These are phyloP conservation scores for Sporothrix euskadiensis DNA, from an alignment of 2,329 filamentous ascomycete species.

Conservation along the genomic window DNA sequence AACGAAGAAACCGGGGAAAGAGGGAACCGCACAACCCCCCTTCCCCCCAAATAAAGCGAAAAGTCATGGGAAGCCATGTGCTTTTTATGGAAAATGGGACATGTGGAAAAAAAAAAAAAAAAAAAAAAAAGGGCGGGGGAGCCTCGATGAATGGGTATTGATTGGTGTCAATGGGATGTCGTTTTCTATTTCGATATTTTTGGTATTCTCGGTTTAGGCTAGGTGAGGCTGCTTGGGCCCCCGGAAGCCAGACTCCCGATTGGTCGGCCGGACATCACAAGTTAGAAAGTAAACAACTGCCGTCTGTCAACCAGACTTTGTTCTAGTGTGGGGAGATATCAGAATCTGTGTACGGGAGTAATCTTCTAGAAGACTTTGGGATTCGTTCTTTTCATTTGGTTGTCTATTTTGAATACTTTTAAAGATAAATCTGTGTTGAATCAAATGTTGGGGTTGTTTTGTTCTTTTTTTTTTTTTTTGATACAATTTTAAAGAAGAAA, in stretches of 20 bases:
- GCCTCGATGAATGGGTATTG: neutral
- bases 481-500: too few relatives aligned
- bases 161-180: neutral
- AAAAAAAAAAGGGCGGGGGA: too few relatives aligned
- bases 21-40: neutral
- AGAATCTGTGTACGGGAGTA: neutral
- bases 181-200: neutral
- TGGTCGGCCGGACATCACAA: neutral
- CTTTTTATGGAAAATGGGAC: neutral
- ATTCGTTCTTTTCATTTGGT: too few relatives aligned
- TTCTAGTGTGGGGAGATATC: neutral
- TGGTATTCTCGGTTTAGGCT: neutral
- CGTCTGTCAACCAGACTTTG: neutral
- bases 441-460: too few relatives aligned
- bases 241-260: neutral
- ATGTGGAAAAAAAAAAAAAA: constrained; percentile 9
- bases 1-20: constrained; percentile 17
- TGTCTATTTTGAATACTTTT: too few relatives aligned
- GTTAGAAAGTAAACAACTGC: neutral
- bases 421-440: too few relatives aligned
- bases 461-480: too few relatives aligned
- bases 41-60: neutral
- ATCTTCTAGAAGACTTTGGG: neutral
- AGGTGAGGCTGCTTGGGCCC: constrained; percentile 5
- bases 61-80: neutral